These are phyloP conservation scores for Agaricus subrufescens DNA, from an alignment of 768 basidiomycete genomes.

Conservation along the genomic window DNA sequence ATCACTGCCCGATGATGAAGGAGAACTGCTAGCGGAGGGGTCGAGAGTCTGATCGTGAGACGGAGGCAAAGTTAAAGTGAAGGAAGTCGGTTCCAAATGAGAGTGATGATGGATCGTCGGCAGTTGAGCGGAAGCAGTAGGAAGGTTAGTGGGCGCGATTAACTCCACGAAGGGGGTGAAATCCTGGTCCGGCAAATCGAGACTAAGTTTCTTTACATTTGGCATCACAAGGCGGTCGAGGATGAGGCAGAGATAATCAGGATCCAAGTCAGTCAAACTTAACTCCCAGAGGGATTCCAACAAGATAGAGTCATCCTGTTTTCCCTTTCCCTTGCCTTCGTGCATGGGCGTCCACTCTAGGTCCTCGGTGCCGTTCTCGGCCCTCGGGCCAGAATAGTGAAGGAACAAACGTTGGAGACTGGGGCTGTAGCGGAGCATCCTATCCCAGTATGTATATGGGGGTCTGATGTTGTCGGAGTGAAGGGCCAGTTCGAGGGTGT, in stretches of 20 bases:
- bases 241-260: constrained; percentile 44
- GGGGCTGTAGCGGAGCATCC: constrained; percentile 47
- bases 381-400: constrained; percentile 55
- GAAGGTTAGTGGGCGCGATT: constrained; percentile 19
- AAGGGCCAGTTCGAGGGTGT: constrained; percentile 53
- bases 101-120: constrained; percentile 1
- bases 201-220: constrained; percentile 34
- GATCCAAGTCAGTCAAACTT: constrained; percentile 50
- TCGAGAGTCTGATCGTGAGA: not conserved
- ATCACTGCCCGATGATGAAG: not conserved
- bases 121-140: constrained; percentile 1
- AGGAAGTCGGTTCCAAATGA: not conserved
- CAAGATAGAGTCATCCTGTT: constrained; percentile 18
- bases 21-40: not conserved
- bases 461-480: constrained; percentile 57
- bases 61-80: not conserved
- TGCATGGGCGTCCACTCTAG: constrained; percentile 27
- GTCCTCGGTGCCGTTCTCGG: constrained; percentile 27
- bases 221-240: constrained; percentile 45
- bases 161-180: constrained; percentile 42
- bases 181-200: constrained; percentile 54
- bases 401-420: constrained; percentile 42
- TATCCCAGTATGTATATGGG: constrained; percentile 48
- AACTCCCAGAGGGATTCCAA: constrained; percentile 39
- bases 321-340: constrained; percentile 19